These are phyloP conservation scores for Agastache rugosa DNA, from an alignment of 257 asterid species.

Conservation along the genomic window DNA sequence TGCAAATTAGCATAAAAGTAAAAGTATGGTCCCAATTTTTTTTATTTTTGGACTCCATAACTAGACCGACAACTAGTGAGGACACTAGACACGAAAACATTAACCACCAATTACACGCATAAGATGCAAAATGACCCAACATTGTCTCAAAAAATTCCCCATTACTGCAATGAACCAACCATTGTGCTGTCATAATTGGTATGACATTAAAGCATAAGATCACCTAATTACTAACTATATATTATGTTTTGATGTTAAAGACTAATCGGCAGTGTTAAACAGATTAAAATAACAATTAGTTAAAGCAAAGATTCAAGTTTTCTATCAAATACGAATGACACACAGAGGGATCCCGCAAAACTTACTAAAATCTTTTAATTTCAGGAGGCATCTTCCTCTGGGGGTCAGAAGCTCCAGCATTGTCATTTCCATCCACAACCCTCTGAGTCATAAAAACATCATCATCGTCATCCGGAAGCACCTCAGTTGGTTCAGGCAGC, in stretches of 20 bases:
- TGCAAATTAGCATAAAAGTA: conserved; percentile 10
- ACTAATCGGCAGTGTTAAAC: not conserved
- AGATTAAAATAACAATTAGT: not conserved
- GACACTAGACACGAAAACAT: not conserved
- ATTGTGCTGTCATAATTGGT: not conserved
- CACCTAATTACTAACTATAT: not conserved
- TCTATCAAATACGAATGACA: conserved; percentile 5
- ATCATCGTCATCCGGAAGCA: conserved; percentile 79
- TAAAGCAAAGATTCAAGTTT: not conserved
- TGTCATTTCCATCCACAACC: conserved; percentile 68
- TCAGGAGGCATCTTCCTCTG: conserved; percentile 87
- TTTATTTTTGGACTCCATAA: conserved; percentile 1
- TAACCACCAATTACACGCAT: not conserved
- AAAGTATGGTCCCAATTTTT: not conserved
- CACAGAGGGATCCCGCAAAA: not conserved
- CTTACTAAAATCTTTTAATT: conserved; percentile 87
- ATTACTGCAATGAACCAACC: not conserved
- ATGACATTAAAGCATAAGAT: not conserved
- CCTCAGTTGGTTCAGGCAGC: conserved; percentile 95
- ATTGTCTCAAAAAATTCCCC: not conserved
- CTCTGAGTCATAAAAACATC: conserved; percentile 91
- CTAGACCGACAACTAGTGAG: not conserved
- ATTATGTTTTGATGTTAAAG: not conserved
- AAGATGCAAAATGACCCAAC: not conserved
- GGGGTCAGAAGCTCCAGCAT: conserved; percentile 71